Percentiles rank a stretch among this genome's conserved stretches.
phyloP scores from a whole-genome alignment of 2,329 filamentous ascomycete species.

The Mycosphaerelloides madeirae region DNA sequence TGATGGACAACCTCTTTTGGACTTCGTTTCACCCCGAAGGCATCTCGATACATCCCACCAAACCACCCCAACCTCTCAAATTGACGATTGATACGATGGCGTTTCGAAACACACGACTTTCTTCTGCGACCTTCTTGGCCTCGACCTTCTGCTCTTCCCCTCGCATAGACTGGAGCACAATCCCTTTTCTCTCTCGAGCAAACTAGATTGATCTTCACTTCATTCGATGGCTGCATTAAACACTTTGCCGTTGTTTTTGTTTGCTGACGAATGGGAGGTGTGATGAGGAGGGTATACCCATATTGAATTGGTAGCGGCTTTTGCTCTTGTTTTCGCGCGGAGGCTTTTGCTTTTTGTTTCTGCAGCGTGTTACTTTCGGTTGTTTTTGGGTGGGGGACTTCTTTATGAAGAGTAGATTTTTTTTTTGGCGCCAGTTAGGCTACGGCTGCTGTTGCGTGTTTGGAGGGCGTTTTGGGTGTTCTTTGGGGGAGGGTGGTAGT shows the following conservation, averaged over 20 bases:
- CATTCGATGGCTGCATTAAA: too few species aligned
- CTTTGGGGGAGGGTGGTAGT: too few species aligned
- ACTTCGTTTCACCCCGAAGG: too few species aligned
- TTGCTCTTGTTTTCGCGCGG: not conserved
- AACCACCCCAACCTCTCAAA: not conserved
- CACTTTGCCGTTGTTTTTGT: not conserved
- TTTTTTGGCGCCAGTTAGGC: too few species aligned
- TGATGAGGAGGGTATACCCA: too few species aligned
- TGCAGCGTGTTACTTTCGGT: too few species aligned
- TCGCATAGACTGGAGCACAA: not conserved
- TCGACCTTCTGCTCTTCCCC: not conserved
- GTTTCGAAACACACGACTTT: conserved; percentile 1
- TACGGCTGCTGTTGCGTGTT: too few species aligned
- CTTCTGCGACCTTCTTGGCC: not conserved
- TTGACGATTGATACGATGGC: conserved; percentile 16
- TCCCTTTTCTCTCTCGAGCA: too few species aligned
- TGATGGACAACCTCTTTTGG: not conserved
- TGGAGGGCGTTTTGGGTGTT: not conserved
- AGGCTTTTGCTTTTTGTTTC: not conserved
- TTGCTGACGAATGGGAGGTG: not conserved
- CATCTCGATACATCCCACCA: not conserved
- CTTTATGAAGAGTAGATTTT: too few species aligned
- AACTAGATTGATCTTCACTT: too few species aligned
- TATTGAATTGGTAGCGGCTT: not conserved
- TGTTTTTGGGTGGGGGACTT: too few species aligned